phyloP scores from a whole-genome alignment of 345 rosid species.

The sweet orange (Citrus sinensis) region DNA sequence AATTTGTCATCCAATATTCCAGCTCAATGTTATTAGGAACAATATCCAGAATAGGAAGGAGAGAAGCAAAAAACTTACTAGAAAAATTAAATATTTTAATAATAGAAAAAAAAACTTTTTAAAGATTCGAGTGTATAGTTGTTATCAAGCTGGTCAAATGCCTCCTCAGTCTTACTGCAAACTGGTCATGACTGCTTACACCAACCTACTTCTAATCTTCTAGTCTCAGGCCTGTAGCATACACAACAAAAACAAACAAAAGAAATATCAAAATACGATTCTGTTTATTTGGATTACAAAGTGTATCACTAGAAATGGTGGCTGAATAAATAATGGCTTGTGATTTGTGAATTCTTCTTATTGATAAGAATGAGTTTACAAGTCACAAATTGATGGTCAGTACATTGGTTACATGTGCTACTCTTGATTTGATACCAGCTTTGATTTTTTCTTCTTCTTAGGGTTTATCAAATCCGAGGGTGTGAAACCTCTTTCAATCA shows the following conservation, averaged over 20 bases:
- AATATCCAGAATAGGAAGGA: too few relatives aligned
- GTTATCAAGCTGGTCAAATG: too few relatives aligned
- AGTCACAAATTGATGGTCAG: conserved; percentile 17
- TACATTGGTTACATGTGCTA: background rate
- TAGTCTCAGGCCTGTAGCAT: background rate
- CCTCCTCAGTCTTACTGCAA: too few relatives aligned
- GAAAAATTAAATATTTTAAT: too few relatives aligned
- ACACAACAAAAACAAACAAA: background rate
- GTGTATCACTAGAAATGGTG: background rate
- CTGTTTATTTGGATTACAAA: background rate
- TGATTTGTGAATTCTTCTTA: background rate
- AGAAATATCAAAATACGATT: background rate
- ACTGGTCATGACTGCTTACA: too few relatives aligned
- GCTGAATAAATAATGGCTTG: conserved; percentile 9
- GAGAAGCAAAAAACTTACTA: too few relatives aligned
- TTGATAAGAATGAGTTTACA: conserved; percentile 10
- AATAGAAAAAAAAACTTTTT: too few relatives aligned
- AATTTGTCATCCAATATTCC: too few relatives aligned
- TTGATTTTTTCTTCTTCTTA: conserved; percentile 47
- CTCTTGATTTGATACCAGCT: conserved; percentile 9
- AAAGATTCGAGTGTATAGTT: too few relatives aligned
- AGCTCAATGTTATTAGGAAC: too few relatives aligned
- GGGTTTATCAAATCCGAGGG: conserved; percentile 31
- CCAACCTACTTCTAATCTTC: background rate
- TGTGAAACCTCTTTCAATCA: conserved; percentile 44